Evolutionary conservation across 148 eudicot genomes (phyloP).

Genomic region (Rhododendron williamsianum): DNA sequence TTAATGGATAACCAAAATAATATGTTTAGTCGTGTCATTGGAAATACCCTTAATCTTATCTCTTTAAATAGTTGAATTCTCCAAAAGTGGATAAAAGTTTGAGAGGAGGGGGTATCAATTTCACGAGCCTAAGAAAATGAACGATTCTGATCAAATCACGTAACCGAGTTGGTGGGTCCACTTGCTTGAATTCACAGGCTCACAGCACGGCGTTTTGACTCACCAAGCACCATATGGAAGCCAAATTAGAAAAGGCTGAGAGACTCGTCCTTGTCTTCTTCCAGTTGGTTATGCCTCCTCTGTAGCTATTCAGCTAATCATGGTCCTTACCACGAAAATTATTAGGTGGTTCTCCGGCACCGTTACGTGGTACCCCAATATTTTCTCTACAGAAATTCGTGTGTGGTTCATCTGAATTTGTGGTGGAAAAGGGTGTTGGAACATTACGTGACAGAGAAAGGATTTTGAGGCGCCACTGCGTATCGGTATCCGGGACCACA

Average conservation of each 20-base stretch:
- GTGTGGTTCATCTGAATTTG: too few relatives aligned
- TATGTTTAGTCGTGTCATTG: too few relatives aligned
- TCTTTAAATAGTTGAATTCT: too few relatives aligned
- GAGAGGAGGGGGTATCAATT: background rate
- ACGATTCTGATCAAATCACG: background rate
- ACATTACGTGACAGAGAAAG: too few relatives aligned
- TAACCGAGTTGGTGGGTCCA: background rate
- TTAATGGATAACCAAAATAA: too few relatives aligned
- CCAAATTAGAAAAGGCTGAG: background rate
- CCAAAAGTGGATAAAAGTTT: too few relatives aligned
- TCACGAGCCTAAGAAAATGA: background rate
- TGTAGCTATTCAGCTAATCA: background rate
- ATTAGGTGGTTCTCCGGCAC: too few relatives aligned
- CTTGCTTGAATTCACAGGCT: background rate
- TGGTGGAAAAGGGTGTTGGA: too few relatives aligned
- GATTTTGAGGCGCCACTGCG: too few relatives aligned
- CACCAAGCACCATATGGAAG: background rate
- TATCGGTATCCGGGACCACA: too few relatives aligned
- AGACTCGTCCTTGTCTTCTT: background rate
- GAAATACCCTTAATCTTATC: background rate
- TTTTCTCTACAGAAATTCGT: too few relatives aligned
- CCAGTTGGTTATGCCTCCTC: background rate
- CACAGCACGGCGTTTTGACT: background rate
- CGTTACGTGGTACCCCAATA: background rate
- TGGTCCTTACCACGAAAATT: background rate